A percentile compares a stretch with the other conserved stretches of the same genome.
Conservation (phyloP, 352 stramenopile genomes). For the Globisporangium takayamanum region DNA sequence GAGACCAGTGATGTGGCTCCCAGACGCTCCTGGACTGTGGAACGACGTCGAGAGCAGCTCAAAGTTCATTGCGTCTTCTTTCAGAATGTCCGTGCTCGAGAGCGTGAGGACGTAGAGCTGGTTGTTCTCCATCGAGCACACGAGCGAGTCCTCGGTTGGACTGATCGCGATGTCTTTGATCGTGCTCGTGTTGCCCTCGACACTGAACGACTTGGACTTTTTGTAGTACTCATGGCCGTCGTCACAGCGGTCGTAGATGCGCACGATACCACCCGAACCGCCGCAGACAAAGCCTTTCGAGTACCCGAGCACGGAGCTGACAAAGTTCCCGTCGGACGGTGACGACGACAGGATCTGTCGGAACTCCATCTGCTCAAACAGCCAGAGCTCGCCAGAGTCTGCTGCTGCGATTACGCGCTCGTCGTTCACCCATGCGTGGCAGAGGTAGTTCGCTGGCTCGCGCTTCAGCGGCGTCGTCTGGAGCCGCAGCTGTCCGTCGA, state of each 20-base stretch:
- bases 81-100: slow-evolving; percentile 89
- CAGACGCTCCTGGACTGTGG: slow-evolving; percentile 61
- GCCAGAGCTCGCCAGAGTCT: slow-evolving; percentile 84
- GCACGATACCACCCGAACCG: slow-evolving; percentile 63
- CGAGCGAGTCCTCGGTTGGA: slow-evolving; percentile 84
- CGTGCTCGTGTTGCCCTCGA: slow-evolving; percentile 75
- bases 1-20: slow-evolving; percentile 86
- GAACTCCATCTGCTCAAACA: slow-evolving; percentile 93
- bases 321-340: slow-evolving; percentile 68
- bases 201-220: slow-evolving; percentile 83
- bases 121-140: slow-evolving; percentile 85
- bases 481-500: slow-evolving; percentile 75
- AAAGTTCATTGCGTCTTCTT: slow-evolving; percentile 93
- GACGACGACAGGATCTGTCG: slow-evolving; percentile 68
- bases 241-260: slow-evolving; percentile 83
- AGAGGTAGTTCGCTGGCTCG: slow-evolving; percentile 83
- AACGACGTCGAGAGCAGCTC: slow-evolving; percentile 87
- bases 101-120: slow-evolving; percentile 90
- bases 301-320: slow-evolving; percentile 83
- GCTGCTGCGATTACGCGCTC: slow-evolving; percentile 88
- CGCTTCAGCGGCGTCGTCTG: slow-evolving; percentile 66
- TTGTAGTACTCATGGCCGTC: slow-evolving; percentile 88
- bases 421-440: slow-evolving; percentile 89
- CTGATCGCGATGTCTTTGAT: slow-evolving; percentile 85
- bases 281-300: slow-evolving; percentile 88